A percentile compares a stretch with the other conserved stretches of the same genome.
Conservation (phyloP, 2,329 filamentous ascomycete species). For the Dothidotthia symphoricarpi region DNA sequence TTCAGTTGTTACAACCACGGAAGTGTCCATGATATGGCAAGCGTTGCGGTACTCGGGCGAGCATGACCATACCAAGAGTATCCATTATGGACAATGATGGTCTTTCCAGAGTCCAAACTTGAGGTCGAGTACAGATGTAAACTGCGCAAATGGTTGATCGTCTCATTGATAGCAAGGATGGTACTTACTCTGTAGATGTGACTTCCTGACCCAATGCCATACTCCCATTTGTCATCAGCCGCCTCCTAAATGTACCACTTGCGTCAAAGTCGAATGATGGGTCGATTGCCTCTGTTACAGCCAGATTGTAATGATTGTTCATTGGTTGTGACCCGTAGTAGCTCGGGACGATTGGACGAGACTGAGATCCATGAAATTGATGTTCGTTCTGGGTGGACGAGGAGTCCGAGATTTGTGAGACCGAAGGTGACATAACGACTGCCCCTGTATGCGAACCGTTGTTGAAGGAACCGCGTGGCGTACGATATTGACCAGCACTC, state of each 20-base stretch:
- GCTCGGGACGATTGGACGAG: background rate
- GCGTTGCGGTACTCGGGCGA: background rate
- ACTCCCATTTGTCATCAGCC: background rate
- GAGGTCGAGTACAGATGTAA: no score
- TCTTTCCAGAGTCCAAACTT: background rate
- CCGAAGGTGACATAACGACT: conserved; percentile 7
- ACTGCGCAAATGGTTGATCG: no score
- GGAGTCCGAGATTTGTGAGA: conserved; percentile 6
- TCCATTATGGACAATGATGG: background rate
- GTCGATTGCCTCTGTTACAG: background rate
- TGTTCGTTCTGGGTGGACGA: conserved; percentile 2
- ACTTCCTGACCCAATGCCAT: background rate
- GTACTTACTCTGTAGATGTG: conserved; percentile 5
- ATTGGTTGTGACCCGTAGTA: background rate
- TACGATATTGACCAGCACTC: background rate
- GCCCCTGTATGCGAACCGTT: background rate
- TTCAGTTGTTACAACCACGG: background rate
- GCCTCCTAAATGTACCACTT: background rate
- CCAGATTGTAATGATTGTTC: background rate
- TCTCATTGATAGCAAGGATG: no score
- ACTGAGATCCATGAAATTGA: background rate
- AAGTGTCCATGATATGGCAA: background rate
- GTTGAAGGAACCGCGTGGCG: conserved; percentile 1
- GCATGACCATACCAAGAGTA: background rate
- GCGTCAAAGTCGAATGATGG: conserved; percentile 1